phyloP scores from a whole-genome alignment of 1,284 basidiomycete species.

The Papiliotrema nemorosa region DNA sequence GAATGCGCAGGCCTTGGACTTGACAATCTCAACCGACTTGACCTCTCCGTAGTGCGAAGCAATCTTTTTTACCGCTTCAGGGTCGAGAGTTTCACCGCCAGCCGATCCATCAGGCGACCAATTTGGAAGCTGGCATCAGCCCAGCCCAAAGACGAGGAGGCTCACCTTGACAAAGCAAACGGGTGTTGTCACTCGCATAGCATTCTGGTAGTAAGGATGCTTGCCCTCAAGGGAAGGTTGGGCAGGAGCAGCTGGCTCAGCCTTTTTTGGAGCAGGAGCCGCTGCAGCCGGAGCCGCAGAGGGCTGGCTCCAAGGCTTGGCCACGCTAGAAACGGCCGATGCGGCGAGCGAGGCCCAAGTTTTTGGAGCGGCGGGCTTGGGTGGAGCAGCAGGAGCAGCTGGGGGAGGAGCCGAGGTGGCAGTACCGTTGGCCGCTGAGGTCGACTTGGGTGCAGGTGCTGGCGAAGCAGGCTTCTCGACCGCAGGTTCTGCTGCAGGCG shows the following conservation, averaged over 20 bases:
- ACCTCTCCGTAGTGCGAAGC: constrained; percentile 79
- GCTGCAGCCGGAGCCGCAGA: constrained; percentile 52
- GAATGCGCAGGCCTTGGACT: constrained; percentile 87
- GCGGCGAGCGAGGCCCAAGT: constrained; percentile 91
- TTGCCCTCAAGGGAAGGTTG: constrained; percentile 21
- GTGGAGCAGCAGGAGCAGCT: constrained; percentile 40
- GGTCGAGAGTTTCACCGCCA: constrained; percentile 69
- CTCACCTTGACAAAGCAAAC: constrained; percentile 85
- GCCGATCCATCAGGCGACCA: constrained; percentile 51
- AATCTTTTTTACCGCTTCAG: constrained; percentile 57
- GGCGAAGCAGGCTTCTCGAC: constrained; percentile 14
- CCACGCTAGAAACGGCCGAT: constrained; percentile 62
- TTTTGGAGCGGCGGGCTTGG: constrained; percentile 61
- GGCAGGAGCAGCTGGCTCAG: constrained; percentile 17
- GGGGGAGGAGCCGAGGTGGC: constrained; percentile 26
- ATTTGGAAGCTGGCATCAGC: constrained; percentile 44
- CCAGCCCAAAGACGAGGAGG: constrained; percentile 5
- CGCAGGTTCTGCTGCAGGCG: constrained; percentile 1
- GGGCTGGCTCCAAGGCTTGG: constrained; percentile 55
- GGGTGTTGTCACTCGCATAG: constrained; percentile 61
- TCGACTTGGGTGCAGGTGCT: constrained; percentile 13
- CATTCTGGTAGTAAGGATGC: constrained; percentile 59
- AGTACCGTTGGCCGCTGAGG: constrained; percentile 30
- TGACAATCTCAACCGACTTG: constrained; percentile 85
- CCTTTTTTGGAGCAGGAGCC: constrained; percentile 27